Evolutionary conservation across 2,329 filamentous ascomycete species (phyloP).

Genomic region (Fonsecaea multimorphosa): DNA sequence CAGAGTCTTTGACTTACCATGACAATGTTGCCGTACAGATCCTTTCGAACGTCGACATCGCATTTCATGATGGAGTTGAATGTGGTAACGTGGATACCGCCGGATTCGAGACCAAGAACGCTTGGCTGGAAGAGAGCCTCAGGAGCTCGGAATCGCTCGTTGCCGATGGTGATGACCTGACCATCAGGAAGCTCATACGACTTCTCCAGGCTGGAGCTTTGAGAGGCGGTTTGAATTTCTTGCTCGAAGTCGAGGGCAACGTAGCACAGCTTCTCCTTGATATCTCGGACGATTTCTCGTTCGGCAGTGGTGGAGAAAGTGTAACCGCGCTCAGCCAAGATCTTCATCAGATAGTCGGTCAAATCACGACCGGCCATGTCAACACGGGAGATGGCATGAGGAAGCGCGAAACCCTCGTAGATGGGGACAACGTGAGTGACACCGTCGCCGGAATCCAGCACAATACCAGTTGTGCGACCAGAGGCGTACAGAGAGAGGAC

Average conservation of each 20-base stretch:
- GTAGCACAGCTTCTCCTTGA: constrained; percentile 99
- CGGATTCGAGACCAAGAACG: constrained; percentile 96
- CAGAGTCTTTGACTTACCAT: constrained; percentile 74
- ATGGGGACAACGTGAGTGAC: constrained; percentile 99
- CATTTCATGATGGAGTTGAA: constrained; percentile 99
- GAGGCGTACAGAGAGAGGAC: constrained; percentile 99
- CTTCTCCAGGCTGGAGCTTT: constrained; percentile 99
- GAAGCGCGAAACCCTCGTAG: constrained; percentile 99
- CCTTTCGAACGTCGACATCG: constrained; percentile 99
- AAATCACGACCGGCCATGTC: constrained; percentile 99
- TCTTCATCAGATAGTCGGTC: constrained; percentile 99
- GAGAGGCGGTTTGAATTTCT: constrained; percentile 99
- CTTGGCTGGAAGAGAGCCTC: constrained; percentile 99
- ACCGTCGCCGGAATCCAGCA: constrained; percentile 99
- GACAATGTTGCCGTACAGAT: constrained; percentile 99
- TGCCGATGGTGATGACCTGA: constrained; percentile 99
- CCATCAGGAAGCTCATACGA: constrained; percentile 99
- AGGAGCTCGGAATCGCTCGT: constrained; percentile 99
- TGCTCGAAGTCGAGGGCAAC: constrained; percentile 99
- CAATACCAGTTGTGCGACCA: constrained; percentile 99
- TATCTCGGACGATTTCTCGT: constrained; percentile 99
- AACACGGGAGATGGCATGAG: constrained; percentile 99
- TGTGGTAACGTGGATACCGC: constrained; percentile 98
- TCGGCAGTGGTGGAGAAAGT: constrained; percentile 99
- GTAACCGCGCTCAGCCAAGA: constrained; percentile 98